phyloP scores from a whole-genome alignment of 1,139 yeast species.

The Suhomyces wounanorum region DNA sequence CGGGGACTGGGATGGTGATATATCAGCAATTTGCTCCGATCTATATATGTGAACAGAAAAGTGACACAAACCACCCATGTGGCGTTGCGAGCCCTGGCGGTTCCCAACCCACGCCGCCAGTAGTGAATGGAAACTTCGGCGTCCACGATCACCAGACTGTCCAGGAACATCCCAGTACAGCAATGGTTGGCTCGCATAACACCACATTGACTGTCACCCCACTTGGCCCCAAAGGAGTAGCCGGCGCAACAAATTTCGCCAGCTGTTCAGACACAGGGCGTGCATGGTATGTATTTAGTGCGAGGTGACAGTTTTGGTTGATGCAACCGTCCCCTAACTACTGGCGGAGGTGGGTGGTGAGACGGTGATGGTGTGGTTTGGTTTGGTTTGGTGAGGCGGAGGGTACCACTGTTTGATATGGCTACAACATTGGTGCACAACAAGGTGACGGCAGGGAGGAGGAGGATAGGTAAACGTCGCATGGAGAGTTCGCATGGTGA shows the following conservation, averaged over 20 bases:
- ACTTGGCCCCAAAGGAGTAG: neutral
- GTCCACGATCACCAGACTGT: slow-evolving; percentile 11
- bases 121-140: slow-evolving; percentile 8
- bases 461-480: no score
- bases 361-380: neutral
- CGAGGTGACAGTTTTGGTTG: neutral
- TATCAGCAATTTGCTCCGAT: slow-evolving; percentile 8
- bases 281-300: neutral
- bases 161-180: neutral
- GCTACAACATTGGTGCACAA: neutral
- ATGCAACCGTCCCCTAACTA: neutral
- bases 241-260: neutral
- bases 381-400: neutral
- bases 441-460: no score
- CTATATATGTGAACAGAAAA: slow-evolving; percentile 11
- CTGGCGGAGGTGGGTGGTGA: neutral
- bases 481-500: no score
- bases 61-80: slow-evolving; percentile 7
- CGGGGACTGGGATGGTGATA: neutral
- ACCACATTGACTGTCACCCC: slow-evolving; percentile 6
- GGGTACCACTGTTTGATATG: neutral
- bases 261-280: neutral
- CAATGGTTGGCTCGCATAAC: neutral
- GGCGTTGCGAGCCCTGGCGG: slow-evolving; percentile 12
- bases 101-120: no score